Evolutionary conservation across 306 rosid genomes (phyloP).

Genomic region (Pachyrhizus erosus): DNA sequence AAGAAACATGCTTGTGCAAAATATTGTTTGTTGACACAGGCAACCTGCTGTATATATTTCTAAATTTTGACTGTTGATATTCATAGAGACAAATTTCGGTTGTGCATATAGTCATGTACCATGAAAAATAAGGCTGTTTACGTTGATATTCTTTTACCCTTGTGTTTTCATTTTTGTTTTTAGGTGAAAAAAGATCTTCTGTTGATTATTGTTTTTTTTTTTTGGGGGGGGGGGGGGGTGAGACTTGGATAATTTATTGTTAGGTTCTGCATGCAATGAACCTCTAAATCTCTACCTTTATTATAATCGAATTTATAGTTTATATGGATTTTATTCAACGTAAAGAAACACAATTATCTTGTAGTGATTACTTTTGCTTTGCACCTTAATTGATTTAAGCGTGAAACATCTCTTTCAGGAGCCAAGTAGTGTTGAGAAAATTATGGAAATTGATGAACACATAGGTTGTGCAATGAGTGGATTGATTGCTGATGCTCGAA

Average conservation of each 20-base stretch:
- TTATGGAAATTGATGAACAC: slow-evolving; percentile 96
- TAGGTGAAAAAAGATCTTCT: no score
- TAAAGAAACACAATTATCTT: slow-evolving; percentile 14
- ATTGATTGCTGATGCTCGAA: slow-evolving; percentile 98
- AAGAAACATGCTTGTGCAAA: no score
- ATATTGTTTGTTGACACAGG: not conserved
- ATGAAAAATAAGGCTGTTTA: not conserved
- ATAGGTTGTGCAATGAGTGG: slow-evolving; percentile 99
- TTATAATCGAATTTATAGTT: not conserved
- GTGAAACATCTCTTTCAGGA: slow-evolving; percentile 63
- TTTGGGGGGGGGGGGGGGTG: not conserved
- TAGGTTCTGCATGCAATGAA: not conserved
- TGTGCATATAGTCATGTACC: not conserved
- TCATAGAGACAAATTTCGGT: not conserved
- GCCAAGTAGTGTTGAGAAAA: slow-evolving; percentile 98
- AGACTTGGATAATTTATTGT: not conserved
- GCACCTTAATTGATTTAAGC: not conserved
- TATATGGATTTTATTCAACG: slow-evolving; percentile 1
- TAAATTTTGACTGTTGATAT: not conserved
- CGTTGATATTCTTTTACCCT: no score
- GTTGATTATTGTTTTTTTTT: no score
- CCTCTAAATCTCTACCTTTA: not conserved
- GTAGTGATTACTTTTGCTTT: not conserved
- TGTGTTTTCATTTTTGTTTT: no score
- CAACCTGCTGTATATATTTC: not conserved